These are phyloP conservation scores for Saturnispora saitoi DNA, from an alignment of 805 yeast species.

Conservation along the genomic window DNA sequence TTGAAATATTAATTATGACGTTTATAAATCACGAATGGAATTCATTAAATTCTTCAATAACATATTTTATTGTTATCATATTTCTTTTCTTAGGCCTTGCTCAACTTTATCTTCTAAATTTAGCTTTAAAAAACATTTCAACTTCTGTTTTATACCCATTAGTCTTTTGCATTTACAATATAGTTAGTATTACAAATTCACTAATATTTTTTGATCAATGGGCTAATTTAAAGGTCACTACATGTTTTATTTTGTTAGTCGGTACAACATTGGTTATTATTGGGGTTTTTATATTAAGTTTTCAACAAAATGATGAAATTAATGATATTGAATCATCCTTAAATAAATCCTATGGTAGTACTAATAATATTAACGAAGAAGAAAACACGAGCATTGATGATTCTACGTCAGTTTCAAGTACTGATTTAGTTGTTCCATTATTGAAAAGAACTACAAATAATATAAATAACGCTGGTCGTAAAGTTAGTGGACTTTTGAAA, in stretches of 20 bases:
- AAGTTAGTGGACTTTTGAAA: conserved; percentile 22
- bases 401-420: conserved; percentile 6
- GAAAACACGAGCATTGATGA: background rate
- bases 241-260: conserved; percentile 30
- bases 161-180: conserved; percentile 75
- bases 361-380: background rate
- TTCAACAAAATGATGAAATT: conserved; percentile 29
- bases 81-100: conserved; percentile 58
- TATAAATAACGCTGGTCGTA: conserved; percentile 21
- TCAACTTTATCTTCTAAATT: conserved; percentile 66
- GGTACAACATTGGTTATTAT: conserved; percentile 46
- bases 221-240: conserved; percentile 29
- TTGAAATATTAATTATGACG: conserved; percentile 53
- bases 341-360: conserved; percentile 2
- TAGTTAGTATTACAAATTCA: conserved; percentile 59
- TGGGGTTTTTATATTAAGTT: conserved; percentile 64
- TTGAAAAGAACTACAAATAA: conserved; percentile 21
- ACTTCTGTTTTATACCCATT: conserved; percentile 78
- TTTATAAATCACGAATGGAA: conserved; percentile 26
- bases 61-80: conserved; percentile 43
- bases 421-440: conserved; percentile 19
- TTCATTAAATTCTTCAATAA: conserved; percentile 30
- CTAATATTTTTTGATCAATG: conserved; percentile 51
- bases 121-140: conserved; percentile 60
- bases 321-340: background rate